Evolutionary conservation across 768 basidiomycete genomes (phyloP).

Genomic region (Gloeostereum incarnatum): DNA sequence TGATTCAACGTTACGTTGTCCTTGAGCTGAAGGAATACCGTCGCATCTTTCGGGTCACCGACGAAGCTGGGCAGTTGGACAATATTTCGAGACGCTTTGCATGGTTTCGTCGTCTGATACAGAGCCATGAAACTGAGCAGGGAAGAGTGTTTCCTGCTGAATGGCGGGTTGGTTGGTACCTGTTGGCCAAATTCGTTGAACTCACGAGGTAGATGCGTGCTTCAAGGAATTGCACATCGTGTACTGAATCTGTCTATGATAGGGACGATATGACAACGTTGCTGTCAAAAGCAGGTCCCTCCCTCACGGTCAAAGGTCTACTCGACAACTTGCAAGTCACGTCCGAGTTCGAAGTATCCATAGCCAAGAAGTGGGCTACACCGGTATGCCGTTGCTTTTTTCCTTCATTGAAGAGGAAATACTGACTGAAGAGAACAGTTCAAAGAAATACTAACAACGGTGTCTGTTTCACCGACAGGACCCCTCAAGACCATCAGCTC

Average conservation of each 20-base stretch:
- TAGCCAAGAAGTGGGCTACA: conserved; percentile 76
- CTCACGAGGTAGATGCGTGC: conserved; percentile 61
- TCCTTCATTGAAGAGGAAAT: background rate
- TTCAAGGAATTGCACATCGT: background rate
- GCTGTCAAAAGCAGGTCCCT: conserved; percentile 67
- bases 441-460: conserved; percentile 50
- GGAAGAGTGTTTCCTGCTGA: conserved; percentile 73
- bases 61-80: conserved; percentile 95
- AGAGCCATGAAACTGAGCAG: conserved; percentile 82
- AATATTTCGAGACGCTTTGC: conserved; percentile 89
- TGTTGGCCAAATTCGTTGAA: conserved; percentile 82
- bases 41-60: conserved; percentile 85
- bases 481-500: conserved; percentile 68
- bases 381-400: conserved; percentile 34
- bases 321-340: conserved; percentile 84
- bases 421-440: conserved; percentile 29
- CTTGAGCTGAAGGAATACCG: conserved; percentile 93
- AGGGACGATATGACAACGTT: conserved; percentile 82
- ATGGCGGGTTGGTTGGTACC: conserved; percentile 80
- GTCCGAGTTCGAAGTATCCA: conserved; percentile 77
- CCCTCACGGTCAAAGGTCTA: conserved; percentile 66
- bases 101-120: conserved; percentile 85
- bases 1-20: conserved; percentile 84
- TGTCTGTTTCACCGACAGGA: conserved; percentile 38
- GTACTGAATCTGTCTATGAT: conserved; percentile 1